These are phyloP conservation scores for Inonotus obliquus DNA, from an alignment of 1,284 basidiomycete species.

Conservation along the genomic window DNA sequence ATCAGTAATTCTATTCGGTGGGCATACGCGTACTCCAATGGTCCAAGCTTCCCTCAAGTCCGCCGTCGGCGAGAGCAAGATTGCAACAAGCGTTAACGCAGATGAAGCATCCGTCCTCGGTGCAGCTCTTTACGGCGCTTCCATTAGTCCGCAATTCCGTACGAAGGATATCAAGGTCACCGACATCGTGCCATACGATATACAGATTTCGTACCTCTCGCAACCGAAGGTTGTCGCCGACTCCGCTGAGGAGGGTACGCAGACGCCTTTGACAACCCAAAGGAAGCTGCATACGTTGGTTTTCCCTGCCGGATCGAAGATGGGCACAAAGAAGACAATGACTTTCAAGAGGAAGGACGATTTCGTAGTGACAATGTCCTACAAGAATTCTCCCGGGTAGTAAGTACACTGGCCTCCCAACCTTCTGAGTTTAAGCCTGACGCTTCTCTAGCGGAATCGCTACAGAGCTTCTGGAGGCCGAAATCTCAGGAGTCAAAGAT, in stretches of 20 bases:
- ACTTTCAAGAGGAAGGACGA: slow-evolving; percentile 80
- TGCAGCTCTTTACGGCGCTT: slow-evolving; percentile 90
- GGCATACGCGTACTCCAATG: slow-evolving; percentile 87
- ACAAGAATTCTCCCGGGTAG: slow-evolving; percentile 56
- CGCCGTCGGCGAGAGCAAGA: slow-evolving; percentile 75
- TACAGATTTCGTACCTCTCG: slow-evolving; percentile 73
- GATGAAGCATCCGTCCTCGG: slow-evolving; percentile 95
- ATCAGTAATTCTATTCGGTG: slow-evolving; percentile 90
- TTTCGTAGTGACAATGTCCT: slow-evolving; percentile 68
- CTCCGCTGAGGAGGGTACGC: slow-evolving; percentile 10
- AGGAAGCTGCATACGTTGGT: slow-evolving; percentile 69
- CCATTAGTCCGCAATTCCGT: slow-evolving; percentile 87
- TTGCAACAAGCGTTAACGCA: slow-evolving; percentile 93
- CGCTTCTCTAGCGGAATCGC: slow-evolving; percentile 51
- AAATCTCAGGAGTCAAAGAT: slow-evolving; percentile 62
- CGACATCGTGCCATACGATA: slow-evolving; percentile 69
- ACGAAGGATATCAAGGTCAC: slow-evolving; percentile 90
- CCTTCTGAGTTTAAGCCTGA: neutral
- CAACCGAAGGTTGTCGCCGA: slow-evolving; percentile 40
- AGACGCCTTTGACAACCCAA: slow-evolving; percentile 33
- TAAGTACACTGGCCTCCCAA: slow-evolving; percentile 33
- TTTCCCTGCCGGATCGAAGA: slow-evolving; percentile 71
- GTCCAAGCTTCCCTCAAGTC: slow-evolving; percentile 79
- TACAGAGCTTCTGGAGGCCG: slow-evolving; percentile 61
- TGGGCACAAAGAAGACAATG: slow-evolving; percentile 78